Conservation (phyloP, 2,329 filamentous ascomycete species). For the Talaromyces sp. region DNA sequence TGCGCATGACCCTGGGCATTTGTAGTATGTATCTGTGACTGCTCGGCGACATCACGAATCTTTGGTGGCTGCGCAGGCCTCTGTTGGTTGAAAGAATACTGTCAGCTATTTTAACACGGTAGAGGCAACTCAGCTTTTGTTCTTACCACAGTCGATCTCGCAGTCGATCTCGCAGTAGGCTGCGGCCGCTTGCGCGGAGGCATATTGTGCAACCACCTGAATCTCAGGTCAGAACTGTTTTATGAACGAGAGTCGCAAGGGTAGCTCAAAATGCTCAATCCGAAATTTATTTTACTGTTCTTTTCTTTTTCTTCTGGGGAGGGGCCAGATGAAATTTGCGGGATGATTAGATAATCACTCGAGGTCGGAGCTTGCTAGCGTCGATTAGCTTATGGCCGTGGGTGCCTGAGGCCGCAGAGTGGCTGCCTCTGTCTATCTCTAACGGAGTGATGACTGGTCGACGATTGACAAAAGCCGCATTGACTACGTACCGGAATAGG, state of each 20-base stretch:
- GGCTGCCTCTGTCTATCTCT: no score
- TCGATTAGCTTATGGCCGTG: slow-evolving; percentile 2
- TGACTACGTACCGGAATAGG: not conserved
- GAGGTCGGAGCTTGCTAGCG: not conserved
- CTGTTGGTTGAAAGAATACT: not conserved
- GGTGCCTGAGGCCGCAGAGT: slow-evolving; percentile 5
- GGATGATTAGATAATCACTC: slow-evolving; percentile 12
- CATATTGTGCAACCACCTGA: slow-evolving; percentile 23
- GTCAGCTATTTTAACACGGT: not conserved
- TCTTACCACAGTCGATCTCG: slow-evolving; percentile 21
- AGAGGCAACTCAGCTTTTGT: not conserved
- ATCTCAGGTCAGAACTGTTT: not conserved
- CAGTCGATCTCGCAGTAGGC: slow-evolving; percentile 23
- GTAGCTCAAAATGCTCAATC: not conserved
- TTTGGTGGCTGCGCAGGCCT: not conserved
- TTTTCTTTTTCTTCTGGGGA: not conserved
- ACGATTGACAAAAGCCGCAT: not conserved
- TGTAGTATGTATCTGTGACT: slow-evolving; percentile 26
- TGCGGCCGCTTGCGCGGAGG: slow-evolving; percentile 35
- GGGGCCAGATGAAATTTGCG: slow-evolving; percentile 11
- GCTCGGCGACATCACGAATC: slow-evolving; percentile 9
- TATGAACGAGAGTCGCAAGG: not conserved
- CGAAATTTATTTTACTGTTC: not conserved
- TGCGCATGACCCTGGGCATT: slow-evolving; percentile 20
- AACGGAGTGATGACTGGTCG: not conserved